Evolutionary conservation across 306 rosid genomes (phyloP).

Genomic region (Vigna nakashimae): DNA sequence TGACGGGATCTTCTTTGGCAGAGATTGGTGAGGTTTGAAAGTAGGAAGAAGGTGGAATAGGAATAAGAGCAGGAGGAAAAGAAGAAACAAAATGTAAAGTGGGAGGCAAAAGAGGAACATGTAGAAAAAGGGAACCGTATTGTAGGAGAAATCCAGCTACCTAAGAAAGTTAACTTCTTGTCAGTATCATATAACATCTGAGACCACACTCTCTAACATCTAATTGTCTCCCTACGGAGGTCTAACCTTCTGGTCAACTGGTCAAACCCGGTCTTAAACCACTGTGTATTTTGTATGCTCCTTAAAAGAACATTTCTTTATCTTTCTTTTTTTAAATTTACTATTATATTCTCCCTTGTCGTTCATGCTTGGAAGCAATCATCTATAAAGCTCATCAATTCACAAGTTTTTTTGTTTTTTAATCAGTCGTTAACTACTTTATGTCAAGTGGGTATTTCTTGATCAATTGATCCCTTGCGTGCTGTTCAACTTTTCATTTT

Average conservation of each 20-base stretch:
- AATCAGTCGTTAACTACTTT: conserved; percentile 30
- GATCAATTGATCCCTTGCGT: conserved; percentile 43
- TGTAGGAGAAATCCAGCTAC: conserved; percentile 41
- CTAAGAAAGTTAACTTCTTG: conserved; percentile 59
- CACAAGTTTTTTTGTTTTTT: conserved; percentile 21
- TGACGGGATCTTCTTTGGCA: conserved; percentile 63
- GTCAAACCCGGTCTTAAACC: conserved; percentile 55
- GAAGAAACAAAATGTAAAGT: conserved; percentile 42
- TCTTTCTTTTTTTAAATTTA: conserved; percentile 39
- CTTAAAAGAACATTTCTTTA: conserved; percentile 38
- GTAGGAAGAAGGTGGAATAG: conserved; percentile 38
- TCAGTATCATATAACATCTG: conserved; percentile 60
- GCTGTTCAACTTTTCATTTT: conserved; percentile 24
- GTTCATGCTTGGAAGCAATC: conserved; percentile 22
- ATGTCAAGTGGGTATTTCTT: conserved; percentile 3
- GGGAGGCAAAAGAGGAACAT: conserved; percentile 59
- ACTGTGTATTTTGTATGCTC: conserved; percentile 36
- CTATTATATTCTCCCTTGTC: conserved; percentile 27
- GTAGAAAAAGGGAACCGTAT: conserved; percentile 49
- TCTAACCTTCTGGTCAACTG: conserved; percentile 54
- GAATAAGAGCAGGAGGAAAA: conserved; percentile 27
- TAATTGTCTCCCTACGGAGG: conserved; percentile 73
- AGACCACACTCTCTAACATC: conserved; percentile 74
- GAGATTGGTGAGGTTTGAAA: conserved; percentile 52
- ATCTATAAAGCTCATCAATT: neutral